Evolutionary conservation across 768 basidiomycete species (phyloP), one percentile per base, ranked within the genome.

Genomic region (Mycena indigotica): DNA sequence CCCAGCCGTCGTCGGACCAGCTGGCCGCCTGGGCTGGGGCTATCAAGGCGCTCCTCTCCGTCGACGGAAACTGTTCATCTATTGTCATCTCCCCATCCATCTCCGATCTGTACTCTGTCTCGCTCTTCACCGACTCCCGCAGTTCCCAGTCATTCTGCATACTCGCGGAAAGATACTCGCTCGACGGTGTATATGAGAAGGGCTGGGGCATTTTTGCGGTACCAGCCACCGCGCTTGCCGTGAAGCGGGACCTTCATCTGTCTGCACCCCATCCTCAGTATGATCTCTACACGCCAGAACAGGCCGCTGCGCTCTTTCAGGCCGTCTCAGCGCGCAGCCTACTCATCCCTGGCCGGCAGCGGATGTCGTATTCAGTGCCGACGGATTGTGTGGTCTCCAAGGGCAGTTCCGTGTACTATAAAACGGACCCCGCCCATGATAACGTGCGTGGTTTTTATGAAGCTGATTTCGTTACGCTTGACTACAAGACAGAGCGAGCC

Each of bases 341-440:
- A 5, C 66, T 80, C 2, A 68, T 81, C 25, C 56, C 79, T 17
- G 81, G 80, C 10, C 68, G 80, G 2, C 65, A 60, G 12, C 68
- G 80, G 15, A 66, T 58, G 1, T 75, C 81, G 16, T 77, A 71
- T 56, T 50, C 56, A 24, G 56, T 59, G 23, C 55, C 65, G 3
- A 75, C 77, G 2, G 58, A 63, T 2, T 82, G 81, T 30, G 60
- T 66, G 49, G 60, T 76, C 38, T 61, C 71, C 1, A 50, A 62
- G 10, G 58, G 60, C 1, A 53, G 51, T 1, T 64, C 69, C 6
- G 58, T 59, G 3, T 80, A 78, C 63, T 78, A 74, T 48, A 72
- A 66, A 55, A 83, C 81, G 0, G 81, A 82, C 63, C 75, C 80
- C 28, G 68, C 77, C 2, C 81, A 83, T 65, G 78, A 80, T 52